These are phyloP conservation scores for Hypoxylon fragiforme DNA, from an alignment of 495 filamentous ascomycete genomes.

Conservation along the genomic window DNA sequence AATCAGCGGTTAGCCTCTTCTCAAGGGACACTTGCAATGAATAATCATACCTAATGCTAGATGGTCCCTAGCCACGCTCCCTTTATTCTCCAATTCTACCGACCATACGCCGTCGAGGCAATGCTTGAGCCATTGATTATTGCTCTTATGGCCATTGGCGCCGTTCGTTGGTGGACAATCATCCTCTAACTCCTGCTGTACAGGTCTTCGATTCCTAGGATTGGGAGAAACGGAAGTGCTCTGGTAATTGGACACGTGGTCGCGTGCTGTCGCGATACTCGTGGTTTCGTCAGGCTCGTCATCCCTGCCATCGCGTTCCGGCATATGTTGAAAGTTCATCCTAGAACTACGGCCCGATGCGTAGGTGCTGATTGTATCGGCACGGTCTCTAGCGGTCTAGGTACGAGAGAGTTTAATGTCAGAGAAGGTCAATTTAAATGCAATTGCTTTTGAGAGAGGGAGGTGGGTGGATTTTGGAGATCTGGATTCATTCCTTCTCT, in stretches of 20 bases:
- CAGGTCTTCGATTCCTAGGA: slow-evolving; percentile 25
- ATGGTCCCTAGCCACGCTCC: slow-evolving; percentile 92
- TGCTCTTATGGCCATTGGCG: slow-evolving; percentile 14
- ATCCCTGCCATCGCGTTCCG: slow-evolving; percentile 26
- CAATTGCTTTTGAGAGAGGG: neutral
- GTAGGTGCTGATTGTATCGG: slow-evolving; percentile 31
- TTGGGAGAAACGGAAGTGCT: slow-evolving; percentile 35
- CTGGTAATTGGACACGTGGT: slow-evolving; percentile 41
- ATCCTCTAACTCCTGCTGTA: slow-evolving; percentile 11
- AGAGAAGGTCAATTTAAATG: slow-evolving; percentile 4
- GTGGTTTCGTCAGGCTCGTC: slow-evolving; percentile 36
- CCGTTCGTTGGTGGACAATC: slow-evolving; percentile 8
- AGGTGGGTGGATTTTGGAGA: neutral
- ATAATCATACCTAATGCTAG: slow-evolving; percentile 88
- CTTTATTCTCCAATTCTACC: slow-evolving; percentile 94
- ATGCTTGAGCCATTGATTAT: slow-evolving; percentile 40
- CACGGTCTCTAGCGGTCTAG: slow-evolving; percentile 36
- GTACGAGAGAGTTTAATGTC: slow-evolving; percentile 5
- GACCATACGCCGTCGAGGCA: slow-evolving; percentile 72
- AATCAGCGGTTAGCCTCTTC: no score
- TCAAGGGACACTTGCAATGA: no score
- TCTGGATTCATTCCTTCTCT: neutral
- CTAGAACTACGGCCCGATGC: slow-evolving; percentile 15
- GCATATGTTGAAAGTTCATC: slow-evolving; percentile 28
- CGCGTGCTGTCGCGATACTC: slow-evolving; percentile 37